Conservation (phyloP, 208 protist species). For the Trypanosoma congolense region DNA sequence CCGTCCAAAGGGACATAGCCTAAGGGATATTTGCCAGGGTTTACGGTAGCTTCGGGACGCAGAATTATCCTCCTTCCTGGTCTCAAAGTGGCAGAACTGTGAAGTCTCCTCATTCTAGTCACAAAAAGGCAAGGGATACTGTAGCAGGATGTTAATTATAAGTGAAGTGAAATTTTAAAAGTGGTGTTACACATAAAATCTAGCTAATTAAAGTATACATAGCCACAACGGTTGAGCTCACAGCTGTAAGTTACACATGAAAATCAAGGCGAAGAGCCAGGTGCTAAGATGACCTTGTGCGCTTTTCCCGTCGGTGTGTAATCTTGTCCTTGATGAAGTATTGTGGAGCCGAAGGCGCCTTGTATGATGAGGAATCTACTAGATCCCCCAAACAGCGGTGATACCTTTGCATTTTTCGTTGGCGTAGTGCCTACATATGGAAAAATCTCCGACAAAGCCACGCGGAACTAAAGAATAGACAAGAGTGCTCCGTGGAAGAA, state of each 20-base stretch:
- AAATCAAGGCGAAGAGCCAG: no score
- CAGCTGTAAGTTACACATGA: no score
- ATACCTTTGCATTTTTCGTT: constrained; percentile 27
- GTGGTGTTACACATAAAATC: no score
- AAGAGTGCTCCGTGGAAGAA: constrained; percentile 24
- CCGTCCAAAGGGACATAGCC: constrained; percentile 81
- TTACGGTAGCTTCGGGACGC: constrained; percentile 25
- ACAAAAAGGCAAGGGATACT: constrained; percentile 3
- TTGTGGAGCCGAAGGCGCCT: constrained; percentile 1
- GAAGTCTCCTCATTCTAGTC: constrained; percentile 8
- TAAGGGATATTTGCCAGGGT: constrained; percentile 44
- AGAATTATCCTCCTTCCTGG: constrained; percentile 17
- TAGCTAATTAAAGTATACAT: no score
- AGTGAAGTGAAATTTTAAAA: no score
- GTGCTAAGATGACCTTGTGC: no score
- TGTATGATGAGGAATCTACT: constrained; percentile 10
- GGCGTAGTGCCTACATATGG: constrained; percentile 19
- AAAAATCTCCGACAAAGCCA: constrained; percentile 18
- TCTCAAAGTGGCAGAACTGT: neutral
- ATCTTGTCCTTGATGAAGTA: constrained; percentile 19
- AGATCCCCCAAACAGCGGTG: constrained; percentile 20
- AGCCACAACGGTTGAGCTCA: no score
- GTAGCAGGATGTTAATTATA: no score
- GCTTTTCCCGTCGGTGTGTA: constrained; percentile 6
- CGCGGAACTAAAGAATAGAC: constrained; percentile 17